Evolutionary conservation across 176 grass and related monocot genomes (phyloP).

Genomic region (Raddia guianensis): DNA sequence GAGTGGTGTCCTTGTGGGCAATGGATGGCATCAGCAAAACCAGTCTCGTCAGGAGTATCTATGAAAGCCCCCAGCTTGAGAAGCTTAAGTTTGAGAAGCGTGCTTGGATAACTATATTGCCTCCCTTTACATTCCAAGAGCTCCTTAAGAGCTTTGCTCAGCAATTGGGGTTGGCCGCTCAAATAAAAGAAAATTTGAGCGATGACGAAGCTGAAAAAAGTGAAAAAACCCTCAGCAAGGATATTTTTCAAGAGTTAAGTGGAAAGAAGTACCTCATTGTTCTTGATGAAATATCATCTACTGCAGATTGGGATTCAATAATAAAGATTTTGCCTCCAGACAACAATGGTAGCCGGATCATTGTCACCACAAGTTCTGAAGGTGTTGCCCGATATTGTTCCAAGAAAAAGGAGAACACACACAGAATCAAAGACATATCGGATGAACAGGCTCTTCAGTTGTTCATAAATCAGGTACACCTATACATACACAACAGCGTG

Average conservation of each 20-base stretch:
- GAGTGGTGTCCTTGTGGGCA: neutral
- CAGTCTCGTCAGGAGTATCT: conserved; percentile 5
- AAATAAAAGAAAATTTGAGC: neutral
- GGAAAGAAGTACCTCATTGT: neutral
- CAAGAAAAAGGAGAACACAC: too few relatives aligned
- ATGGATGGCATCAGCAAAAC: conserved; percentile 1
- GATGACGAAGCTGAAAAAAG: too few relatives aligned
- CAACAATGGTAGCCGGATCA: too few relatives aligned
- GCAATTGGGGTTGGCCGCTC: neutral
- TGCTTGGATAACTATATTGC: conserved; percentile 17
- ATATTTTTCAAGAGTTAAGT: neutral
- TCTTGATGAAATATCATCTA: conserved; percentile 19
- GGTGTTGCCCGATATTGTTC: neutral
- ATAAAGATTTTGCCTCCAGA: neutral
- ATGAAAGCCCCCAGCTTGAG: neutral
- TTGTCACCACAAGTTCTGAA: conserved; percentile 29
- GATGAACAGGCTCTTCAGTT: too few relatives aligned
- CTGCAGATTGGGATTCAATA: neutral
- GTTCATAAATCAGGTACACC: too few relatives aligned
- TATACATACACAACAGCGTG: too few relatives aligned
- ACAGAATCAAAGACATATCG: too few relatives aligned
- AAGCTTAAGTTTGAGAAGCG: neutral
- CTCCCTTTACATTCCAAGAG: neutral
- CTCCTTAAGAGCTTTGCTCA: neutral
- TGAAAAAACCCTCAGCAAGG: too few relatives aligned